phyloP scores from a whole-genome alignment of 805 yeast genomes.

The Teunomyces atbi region DNA sequence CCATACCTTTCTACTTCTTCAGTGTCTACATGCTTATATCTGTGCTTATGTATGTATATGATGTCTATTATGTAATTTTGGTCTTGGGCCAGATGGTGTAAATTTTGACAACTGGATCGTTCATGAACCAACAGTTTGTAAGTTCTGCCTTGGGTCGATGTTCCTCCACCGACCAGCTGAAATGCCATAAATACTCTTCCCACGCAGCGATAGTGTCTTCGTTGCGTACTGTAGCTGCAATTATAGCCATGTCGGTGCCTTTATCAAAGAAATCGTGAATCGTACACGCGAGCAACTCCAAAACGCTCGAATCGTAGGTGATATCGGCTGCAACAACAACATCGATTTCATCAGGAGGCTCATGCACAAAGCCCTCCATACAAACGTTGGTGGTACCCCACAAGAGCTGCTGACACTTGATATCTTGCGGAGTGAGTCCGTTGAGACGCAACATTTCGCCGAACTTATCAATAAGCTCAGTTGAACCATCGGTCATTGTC shows the following conservation, averaged over 20 bases:
- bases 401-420: conserved; percentile 36
- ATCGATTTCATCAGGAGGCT: conserved; percentile 32
- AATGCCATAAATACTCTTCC: conserved; percentile 19
- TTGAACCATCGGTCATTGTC: conserved; percentile 68
- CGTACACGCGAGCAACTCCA: conserved; percentile 54
- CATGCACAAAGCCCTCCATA: conserved; percentile 38
- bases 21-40: too few relatives aligned
- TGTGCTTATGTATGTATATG: not conserved
- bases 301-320: conserved; percentile 68
- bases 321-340: conserved; percentile 82
- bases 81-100: not conserved
- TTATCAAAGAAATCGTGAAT: conserved; percentile 36
- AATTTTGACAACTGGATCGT: conserved; percentile 13
- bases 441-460: conserved; percentile 47
- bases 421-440: conserved; percentile 9
- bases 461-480: conserved; percentile 49
- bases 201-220: conserved; percentile 29
- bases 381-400: conserved; percentile 55
- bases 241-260: conserved; percentile 32
- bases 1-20: too few relatives aligned
- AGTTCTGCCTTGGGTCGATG: not conserved
- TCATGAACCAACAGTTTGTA: conserved; percentile 18
- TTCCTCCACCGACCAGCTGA: not conserved
- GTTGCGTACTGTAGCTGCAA: conserved; percentile 80
- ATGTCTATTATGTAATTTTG: not conserved